phyloP scores from a whole-genome alignment of 371 early-diverging fungal species.

The Mortierella sp. region DNA sequence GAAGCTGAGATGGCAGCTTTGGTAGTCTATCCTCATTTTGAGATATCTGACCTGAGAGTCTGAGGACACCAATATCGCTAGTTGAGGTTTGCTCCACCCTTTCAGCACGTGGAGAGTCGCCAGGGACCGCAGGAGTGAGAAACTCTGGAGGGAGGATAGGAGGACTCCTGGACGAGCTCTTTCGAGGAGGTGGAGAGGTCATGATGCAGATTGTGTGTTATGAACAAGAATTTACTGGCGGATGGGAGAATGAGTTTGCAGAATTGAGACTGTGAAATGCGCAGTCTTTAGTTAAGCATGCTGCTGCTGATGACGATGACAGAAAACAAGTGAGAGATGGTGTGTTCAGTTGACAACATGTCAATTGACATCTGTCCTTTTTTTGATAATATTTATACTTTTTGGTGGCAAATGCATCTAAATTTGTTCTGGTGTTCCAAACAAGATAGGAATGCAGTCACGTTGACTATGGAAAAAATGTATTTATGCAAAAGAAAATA shows the following conservation, averaged over 20 bases:
- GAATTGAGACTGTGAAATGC: background rate
- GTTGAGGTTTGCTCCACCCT: background rate
- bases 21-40: constrained; percentile 48
- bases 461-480: background rate
- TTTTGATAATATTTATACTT: background rate
- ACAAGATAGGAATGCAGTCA: background rate
- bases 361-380: background rate
- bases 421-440: background rate
- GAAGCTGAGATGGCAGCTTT: background rate
- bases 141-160: constrained; percentile 24
- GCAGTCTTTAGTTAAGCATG: background rate
- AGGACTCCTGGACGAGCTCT: constrained; percentile 22
- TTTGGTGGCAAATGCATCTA: constrained; percentile 10
- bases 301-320: background rate
- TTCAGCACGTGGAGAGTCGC: background rate
- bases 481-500: background rate
- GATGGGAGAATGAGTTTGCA: background rate
- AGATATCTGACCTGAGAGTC: constrained; percentile 25
- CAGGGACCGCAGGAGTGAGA: constrained; percentile 16
- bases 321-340: background rate
- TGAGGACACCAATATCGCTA: constrained; percentile 32
- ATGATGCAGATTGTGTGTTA: constrained; percentile 3
- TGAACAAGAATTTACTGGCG: background rate
- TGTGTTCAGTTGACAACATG: constrained; percentile 16
- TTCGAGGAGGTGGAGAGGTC: constrained; percentile 16